Evolutionary conservation across 1,284 basidiomycete species (phyloP).

Genomic region (Boletus sp.): DNA sequence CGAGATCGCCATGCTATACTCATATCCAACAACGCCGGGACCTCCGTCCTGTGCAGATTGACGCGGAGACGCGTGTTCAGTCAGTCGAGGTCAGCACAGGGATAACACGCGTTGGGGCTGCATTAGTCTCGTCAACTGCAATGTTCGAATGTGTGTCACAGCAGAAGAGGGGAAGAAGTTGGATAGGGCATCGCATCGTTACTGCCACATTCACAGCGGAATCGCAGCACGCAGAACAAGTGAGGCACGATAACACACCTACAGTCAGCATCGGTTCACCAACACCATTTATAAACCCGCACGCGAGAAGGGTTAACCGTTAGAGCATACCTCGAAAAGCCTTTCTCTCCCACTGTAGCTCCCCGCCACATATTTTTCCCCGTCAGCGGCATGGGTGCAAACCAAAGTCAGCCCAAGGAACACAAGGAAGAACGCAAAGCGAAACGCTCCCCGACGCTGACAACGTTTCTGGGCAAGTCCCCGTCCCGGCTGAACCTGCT

Average conservation of each 20-base stretch:
- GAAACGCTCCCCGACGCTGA: conserved; percentile 27
- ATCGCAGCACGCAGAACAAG: conserved; percentile 28
- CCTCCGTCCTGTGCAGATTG: conserved; percentile 11
- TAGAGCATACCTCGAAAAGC: conserved; percentile 2
- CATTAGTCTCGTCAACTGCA: conserved; percentile 3
- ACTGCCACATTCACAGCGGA: conserved; percentile 14
- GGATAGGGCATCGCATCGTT: conserved; percentile 19
- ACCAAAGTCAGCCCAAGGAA: conserved; percentile 25
- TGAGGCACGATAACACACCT: conserved; percentile 26
- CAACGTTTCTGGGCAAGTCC: conserved; percentile 26
- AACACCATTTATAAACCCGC: conserved; percentile 26
- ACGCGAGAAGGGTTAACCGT: conserved; percentile 19
- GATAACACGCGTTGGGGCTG: conserved; percentile 12
- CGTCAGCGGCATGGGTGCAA: conserved; percentile 23
- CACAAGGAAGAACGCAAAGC: conserved; percentile 21
- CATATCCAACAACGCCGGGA: background rate
- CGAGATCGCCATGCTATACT: background rate
- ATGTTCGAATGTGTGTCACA: conserved; percentile 13
- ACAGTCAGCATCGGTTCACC: conserved; percentile 4
- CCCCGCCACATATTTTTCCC: background rate
- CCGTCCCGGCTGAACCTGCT: conserved; percentile 30
- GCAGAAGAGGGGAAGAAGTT: conserved; percentile 10
- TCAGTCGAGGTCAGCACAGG: conserved; percentile 12
- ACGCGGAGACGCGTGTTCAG: conserved; percentile 5
- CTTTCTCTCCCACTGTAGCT: background rate